Evolutionary conservation across 257 asterid genomes (phyloP).

Genomic region (Fraxinus americana): DNA sequence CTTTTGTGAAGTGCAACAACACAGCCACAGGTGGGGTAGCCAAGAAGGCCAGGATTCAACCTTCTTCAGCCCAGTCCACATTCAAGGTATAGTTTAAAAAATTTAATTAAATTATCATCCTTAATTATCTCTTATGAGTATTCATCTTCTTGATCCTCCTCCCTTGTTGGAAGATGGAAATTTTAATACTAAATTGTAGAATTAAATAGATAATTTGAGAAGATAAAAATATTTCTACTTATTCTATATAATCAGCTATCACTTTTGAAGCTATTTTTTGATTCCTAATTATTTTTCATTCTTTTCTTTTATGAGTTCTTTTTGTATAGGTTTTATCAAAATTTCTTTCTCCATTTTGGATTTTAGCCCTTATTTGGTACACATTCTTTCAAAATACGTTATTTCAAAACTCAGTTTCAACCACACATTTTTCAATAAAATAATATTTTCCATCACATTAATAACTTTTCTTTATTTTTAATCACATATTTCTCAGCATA

Average conservation of each 20-base stretch:
- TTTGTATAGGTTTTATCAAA: not conserved
- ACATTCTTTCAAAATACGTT: too few species aligned
- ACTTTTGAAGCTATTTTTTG: too few species aligned
- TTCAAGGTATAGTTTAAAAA: conserved; percentile 57
- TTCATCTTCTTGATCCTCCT: not conserved
- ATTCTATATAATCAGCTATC: too few species aligned
- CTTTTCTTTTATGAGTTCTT: not conserved
- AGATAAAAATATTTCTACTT: not conserved
- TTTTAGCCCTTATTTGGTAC: too few species aligned
- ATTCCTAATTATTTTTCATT: not conserved
- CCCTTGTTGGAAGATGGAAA: not conserved
- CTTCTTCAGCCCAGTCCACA: conserved; percentile 58
- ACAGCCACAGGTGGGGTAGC: conserved; percentile 53
- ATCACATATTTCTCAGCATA: too few species aligned
- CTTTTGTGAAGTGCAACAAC: conserved; percentile 54
- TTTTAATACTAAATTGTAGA: not conserved
- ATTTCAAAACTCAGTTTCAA: too few species aligned
- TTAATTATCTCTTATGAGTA: not conserved
- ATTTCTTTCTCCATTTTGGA: too few species aligned
- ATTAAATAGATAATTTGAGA: not conserved
- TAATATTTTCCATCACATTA: too few species aligned
- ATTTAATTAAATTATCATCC: not conserved
- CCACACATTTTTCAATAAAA: too few species aligned
- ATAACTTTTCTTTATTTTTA: too few species aligned
- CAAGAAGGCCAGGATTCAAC: conserved; percentile 74